These are phyloP conservation scores for Kurtzmaniella quercitrusa DNA, from an alignment of 1,139 yeast genomes.

Conservation along the genomic window DNA sequence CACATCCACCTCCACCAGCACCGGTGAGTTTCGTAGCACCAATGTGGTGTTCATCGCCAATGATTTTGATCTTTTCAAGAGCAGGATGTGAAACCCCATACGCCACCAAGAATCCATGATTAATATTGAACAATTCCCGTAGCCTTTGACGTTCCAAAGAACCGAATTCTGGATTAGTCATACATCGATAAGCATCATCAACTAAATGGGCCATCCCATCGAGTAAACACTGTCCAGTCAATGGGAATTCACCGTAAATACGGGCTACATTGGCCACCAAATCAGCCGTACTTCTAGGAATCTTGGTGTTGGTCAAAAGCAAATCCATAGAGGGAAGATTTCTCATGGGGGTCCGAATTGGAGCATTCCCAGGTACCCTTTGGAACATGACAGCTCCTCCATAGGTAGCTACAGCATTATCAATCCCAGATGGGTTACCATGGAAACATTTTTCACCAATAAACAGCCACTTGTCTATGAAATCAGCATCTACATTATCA, in stretches of 20 bases:
- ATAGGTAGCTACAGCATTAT: constrained; percentile 90
- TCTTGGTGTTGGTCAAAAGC: constrained; percentile 76
- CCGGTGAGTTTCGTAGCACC: constrained; percentile 96
- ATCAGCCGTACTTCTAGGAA: constrained; percentile 83
- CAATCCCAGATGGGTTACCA: constrained; percentile 97
- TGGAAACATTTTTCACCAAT: constrained; percentile 94
- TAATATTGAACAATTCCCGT: constrained; percentile 68
- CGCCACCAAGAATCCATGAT: constrained; percentile 83
- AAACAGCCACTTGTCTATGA: constrained; percentile 83
- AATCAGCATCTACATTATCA: constrained; percentile 45
- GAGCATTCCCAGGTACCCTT: constrained; percentile 51
- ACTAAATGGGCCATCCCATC: constrained; percentile 70
- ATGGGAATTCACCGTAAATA: constrained; percentile 50
- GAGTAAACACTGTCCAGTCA: constrained; percentile 53
- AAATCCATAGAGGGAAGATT: constrained; percentile 73
- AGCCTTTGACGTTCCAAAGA: constrained; percentile 42
- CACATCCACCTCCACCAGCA: constrained; percentile 99
- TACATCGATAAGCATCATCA: constrained; percentile 60
- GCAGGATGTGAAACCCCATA: constrained; percentile 92
- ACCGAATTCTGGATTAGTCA: constrained; percentile 50
- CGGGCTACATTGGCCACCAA: constrained; percentile 75
- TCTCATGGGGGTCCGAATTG: constrained; percentile 61
- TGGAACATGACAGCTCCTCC: constrained; percentile 96
- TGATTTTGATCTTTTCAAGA: constrained; percentile 64
- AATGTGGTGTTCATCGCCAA: constrained; percentile 55